Evolutionary conservation across 148 eudicot genomes (phyloP), one percentile per base, ranked within the genome.

Genomic region (Arbutus unedo): DNA sequence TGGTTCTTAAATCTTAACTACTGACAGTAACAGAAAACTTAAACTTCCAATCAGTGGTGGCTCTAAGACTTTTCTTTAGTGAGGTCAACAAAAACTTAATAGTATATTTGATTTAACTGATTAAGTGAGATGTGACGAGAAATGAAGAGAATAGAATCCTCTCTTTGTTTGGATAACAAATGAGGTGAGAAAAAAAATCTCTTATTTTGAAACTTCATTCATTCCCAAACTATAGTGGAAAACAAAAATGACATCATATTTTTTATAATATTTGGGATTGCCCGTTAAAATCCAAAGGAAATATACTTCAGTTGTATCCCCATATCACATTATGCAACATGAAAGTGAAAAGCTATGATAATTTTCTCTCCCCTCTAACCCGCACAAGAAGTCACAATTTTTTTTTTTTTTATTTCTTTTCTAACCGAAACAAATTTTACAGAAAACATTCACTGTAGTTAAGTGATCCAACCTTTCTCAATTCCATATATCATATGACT

Each of bases 401-500:
- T 31, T 31, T 0, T 31, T 0, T 31, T 31, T 31, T 31, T 11
- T 4, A 3, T 66, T 25, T 25, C 15, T 66, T 23, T 66, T 23
- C 31, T 59, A 25, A 66, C 18, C 6, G 4, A 31, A 66, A 31
- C 11, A 25, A 66, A 25, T 31, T 25, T 66, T 11, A 10, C 44
- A 4, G 4, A 66, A 25, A 60, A 66, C 10, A 25, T 31, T 25
- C 15, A 41, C 71, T 43, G 31, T 62, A 25, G 70, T 3, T 3
- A 23, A 23, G 70, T 64, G 70, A 38, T 64, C 25, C 41, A 64
- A 64, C 70, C 70, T 25, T 64, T 60, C 10, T 11, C 43, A 66
- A 43, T 53, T 84, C 71, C 19, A 11, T 18, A 45, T 49, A 57
- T 9, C 76, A 16, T 48, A 54, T 21, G 56, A 56, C 45, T 87